Conservation (phyloP, 2,329 filamentous ascomycete species). For the Purpureocillium lavendulum region DNA sequence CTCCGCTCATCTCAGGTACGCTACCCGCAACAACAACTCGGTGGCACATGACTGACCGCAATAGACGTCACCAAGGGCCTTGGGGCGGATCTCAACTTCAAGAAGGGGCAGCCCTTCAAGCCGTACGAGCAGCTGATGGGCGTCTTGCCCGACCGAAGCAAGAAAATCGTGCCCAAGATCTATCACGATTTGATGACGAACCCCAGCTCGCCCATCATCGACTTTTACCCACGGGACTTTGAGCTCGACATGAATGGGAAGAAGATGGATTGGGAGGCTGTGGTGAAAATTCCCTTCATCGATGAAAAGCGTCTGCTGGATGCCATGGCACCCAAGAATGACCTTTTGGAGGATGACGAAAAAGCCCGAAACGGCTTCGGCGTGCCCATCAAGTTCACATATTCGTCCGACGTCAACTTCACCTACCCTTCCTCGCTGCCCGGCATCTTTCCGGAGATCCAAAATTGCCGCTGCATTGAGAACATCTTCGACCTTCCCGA, state of each 20-base stretch:
- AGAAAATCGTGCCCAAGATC: conserved; percentile 81
- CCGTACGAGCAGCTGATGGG: conserved; percentile 98
- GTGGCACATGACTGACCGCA: conserved; percentile 12
- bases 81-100: conserved; percentile 81
- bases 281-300: conserved; percentile 98
- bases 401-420: conserved; percentile 68
- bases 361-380: conserved; percentile 82
- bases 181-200: conserved; percentile 94
- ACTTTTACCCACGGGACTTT: conserved; percentile 96
- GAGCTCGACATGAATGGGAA: conserved; percentile 99
- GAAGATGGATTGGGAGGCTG: conserved; percentile 99
- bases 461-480: conserved; percentile 82
- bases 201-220: conserved; percentile 82
- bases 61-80: conserved; percentile 82
- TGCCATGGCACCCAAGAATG: conserved; percentile 81
- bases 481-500: conserved; percentile 94
- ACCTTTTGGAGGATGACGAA: conserved; percentile 68
- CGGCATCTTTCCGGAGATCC: conserved; percentile 83
- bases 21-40: conserved; percentile 5
- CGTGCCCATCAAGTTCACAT: conserved; percentile 87
- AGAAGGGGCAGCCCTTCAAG: conserved; percentile 87
- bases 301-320: conserved; percentile 77
- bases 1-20: conserved; percentile 83
- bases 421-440: conserved; percentile 80
- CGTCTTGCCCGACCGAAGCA: conserved; percentile 92